A percentile compares a stretch with the other conserved stretches of the same genome.
Conservation (phyloP, 2,329 filamentous ascomycete genomes). For the Coleophoma eucalyptorum region DNA sequence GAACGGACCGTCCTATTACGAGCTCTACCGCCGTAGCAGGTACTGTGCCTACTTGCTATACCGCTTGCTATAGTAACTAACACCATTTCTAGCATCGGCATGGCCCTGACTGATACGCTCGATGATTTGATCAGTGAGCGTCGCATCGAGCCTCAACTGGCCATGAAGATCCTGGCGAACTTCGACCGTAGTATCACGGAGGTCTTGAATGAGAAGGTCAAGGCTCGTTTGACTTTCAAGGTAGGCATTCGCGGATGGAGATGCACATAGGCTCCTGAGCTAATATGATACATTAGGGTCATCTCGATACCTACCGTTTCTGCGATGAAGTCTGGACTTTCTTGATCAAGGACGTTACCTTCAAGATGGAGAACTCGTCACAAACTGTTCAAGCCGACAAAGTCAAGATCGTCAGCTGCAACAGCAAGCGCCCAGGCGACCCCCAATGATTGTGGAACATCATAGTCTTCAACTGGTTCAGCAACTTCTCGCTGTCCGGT, state of each 20-base stretch:
- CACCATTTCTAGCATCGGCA: constrained; percentile 69
- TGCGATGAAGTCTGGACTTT: constrained; percentile 99
- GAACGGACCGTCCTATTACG: constrained; percentile 66
- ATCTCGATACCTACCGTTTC: constrained; percentile 97
- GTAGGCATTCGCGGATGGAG: constrained; percentile 41
- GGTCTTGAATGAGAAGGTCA: constrained; percentile 87
- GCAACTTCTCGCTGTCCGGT: no score
- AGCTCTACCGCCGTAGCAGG: constrained; percentile 98
- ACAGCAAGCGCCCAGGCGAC: constrained; percentile 76
- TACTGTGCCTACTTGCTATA: constrained; percentile 44
- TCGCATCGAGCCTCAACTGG: constrained; percentile 94
- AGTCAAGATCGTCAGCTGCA: constrained; percentile 98
- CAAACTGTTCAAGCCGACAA: constrained; percentile 78
- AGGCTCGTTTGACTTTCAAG: constrained; percentile 91
- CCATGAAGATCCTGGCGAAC: constrained; percentile 96
- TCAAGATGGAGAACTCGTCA: constrained; percentile 83
- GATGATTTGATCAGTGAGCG: constrained; percentile 94
- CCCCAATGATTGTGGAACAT: constrained; percentile 25
- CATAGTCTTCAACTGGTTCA: no score
- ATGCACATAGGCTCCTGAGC: constrained; percentile 3
- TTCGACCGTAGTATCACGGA: constrained; percentile 94
- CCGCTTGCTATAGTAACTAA: constrained; percentile 18
- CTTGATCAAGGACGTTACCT: constrained; percentile 96
- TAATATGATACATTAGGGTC: constrained; percentile 58
- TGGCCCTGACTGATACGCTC: constrained; percentile 91